Conservation (phyloP, 2,329 filamentous ascomycete genomes). For the Metarhizium album region DNA sequence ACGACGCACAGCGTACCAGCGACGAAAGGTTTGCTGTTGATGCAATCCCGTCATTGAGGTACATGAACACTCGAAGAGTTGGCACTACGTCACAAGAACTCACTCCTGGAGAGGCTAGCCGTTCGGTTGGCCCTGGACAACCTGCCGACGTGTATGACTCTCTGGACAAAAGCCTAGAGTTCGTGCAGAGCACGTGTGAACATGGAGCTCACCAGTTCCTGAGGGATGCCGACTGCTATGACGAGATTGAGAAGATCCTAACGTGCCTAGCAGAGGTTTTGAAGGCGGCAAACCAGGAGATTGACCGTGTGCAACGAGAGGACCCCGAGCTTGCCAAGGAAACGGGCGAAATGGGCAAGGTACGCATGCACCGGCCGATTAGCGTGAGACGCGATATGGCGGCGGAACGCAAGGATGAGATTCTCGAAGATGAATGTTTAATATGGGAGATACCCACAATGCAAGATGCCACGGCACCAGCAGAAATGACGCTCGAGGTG, state of each 20-base stretch:
- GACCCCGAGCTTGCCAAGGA: conserved; percentile 34
- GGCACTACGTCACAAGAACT: conserved; percentile 18
- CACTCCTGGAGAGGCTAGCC: conserved; percentile 3
- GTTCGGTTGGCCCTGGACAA: not conserved
- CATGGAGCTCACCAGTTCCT: conserved; percentile 80
- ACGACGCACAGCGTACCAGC: conserved; percentile 31
- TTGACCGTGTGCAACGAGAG: conserved; percentile 43
- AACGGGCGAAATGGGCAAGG: conserved; percentile 27
- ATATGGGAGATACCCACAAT: conserved; percentile 12
- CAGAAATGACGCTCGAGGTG: conserved; percentile 20
- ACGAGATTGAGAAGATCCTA: conserved; percentile 62
- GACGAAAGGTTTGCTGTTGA: conserved; percentile 21
- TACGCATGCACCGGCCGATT: conserved; percentile 40
- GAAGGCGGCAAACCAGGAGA: conserved; percentile 48
- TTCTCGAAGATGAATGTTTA: conserved; percentile 12
- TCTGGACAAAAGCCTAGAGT: conserved; percentile 68
- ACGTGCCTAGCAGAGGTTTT: conserved; percentile 53
- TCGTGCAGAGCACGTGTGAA: conserved; percentile 73
- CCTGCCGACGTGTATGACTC: conserved; percentile 52
- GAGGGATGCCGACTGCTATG: conserved; percentile 75
- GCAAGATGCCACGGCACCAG: conserved; percentile 6
- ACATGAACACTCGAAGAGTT: conserved; percentile 27
- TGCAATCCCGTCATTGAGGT: conserved; percentile 28
- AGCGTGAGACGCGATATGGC: conserved; percentile 39
- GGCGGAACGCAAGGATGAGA: conserved; percentile 17